Evolutionary conservation across 2,329 filamentous ascomycete species (phyloP).

Genomic region (Beauveria australis): DNA sequence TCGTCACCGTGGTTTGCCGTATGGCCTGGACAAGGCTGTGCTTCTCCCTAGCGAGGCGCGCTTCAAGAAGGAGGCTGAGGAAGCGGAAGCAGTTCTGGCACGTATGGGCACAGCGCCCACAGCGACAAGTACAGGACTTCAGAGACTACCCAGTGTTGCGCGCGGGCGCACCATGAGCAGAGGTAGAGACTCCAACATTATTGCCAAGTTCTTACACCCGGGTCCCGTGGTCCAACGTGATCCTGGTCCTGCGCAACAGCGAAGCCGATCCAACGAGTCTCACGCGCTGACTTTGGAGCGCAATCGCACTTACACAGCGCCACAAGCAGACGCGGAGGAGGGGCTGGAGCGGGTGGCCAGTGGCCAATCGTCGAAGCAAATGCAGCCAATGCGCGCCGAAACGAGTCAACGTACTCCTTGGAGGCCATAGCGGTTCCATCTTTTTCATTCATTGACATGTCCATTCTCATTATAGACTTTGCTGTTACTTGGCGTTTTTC

Average conservation of each 20-base stretch:
- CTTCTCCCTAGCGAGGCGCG: conserved; percentile 50
- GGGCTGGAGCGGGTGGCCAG: conserved; percentile 20
- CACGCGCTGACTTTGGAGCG: conserved; percentile 6
- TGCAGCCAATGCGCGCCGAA: conserved; percentile 21
- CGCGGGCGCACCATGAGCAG: conserved; percentile 31
- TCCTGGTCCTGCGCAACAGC: conserved; percentile 19
- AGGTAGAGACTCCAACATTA: conserved; percentile 33
- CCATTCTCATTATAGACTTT: background rate
- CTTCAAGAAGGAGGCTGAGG: conserved; percentile 44
- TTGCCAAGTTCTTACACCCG: conserved; percentile 40
- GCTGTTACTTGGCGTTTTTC: background rate
- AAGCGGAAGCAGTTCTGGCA: conserved; percentile 31
- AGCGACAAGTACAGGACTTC: conserved; percentile 22
- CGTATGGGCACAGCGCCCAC: conserved; percentile 25
- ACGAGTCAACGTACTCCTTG: conserved; percentile 16
- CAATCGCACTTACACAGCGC: conserved; percentile 18
- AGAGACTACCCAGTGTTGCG: conserved; percentile 21
- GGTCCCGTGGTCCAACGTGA: conserved; percentile 33
- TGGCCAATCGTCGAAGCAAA: conserved; percentile 17
- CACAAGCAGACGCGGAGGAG: conserved; percentile 20
- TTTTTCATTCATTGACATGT: background rate
- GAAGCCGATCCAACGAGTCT: conserved; percentile 20
- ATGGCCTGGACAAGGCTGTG: conserved; percentile 56
- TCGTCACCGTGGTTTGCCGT: conserved; percentile 59
- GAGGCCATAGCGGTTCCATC: background rate